Evolutionary conservation across 345 rosid species (phyloP), one percentile per base, ranked within the genome.

Genomic region (Acer negundo): DNA sequence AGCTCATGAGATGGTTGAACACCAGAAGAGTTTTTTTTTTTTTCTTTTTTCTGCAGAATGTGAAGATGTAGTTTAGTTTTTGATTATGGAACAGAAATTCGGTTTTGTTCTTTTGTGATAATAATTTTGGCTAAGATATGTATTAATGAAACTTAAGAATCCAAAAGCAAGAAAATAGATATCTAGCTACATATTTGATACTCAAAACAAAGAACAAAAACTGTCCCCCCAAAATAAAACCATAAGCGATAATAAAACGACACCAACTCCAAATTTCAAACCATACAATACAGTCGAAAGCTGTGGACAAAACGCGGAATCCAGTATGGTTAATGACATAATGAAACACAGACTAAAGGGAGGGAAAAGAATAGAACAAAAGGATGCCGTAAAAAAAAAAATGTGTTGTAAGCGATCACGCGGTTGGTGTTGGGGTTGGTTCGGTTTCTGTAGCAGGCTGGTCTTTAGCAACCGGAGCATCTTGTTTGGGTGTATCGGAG

Each of bases 361-460:
- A 9, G 9, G 17, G 72, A 15, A 38, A 78, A 67, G 69, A 80
- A 81, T 17, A 19, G 77, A 81, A 73, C 47, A 40, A 7, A 44
- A 75, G 4, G 62, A 35, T 55, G 49, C 65, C 40, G 8, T 44
- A 28, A 67, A 35, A 28, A 24, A 28, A 24, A 26, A 62, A 20
- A 58, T 40, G 76, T 70, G 49, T 55, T 10, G 58, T 47, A 68
- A 28, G 23, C 44, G 47, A 61, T 82, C 70, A 87, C 13, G 89
- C 87, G 62, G 81, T 11, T 46, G 85, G 46, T 40, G 79, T 80
- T 46, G 85, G 46, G 42, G 79, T 80, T 26, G 87, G 23, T 77
- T 78, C 87, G 0, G 85, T 67, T 84, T 82, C 86, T 6, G 74
- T 3, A 17, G 77, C 80, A 66, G 82, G 63, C 79, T 85, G 82